Conservation (phyloP, 495 filamentous ascomycete genomes). For the Aspergillus ellipticus region DNA sequence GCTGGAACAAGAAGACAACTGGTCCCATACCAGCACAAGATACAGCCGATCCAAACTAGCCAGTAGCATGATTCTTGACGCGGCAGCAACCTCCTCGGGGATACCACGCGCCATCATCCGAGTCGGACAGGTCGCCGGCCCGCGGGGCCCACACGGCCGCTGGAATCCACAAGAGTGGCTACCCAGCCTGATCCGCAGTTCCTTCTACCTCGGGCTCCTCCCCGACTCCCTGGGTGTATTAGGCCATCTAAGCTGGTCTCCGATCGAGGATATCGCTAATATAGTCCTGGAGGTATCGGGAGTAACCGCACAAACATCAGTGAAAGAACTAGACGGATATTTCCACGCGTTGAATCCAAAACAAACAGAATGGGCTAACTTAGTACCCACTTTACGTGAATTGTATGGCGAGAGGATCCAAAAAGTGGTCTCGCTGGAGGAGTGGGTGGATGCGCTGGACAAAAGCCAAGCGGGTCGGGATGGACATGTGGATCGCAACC, state of each 20-base stretch:
- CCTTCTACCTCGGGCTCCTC: conserved; percentile 9
- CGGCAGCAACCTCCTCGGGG: conserved; percentile 28
- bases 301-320: not conserved
- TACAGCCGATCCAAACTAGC: conserved; percentile 55
- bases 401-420: conserved; percentile 15
- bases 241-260: conserved; percentile 11
- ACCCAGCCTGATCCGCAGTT: conserved; percentile 24
- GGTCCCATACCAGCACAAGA: too few species aligned
- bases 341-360: conserved; percentile 19
- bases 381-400: conserved; percentile 8
- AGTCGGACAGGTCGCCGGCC: conserved; percentile 55
- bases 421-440: conserved; percentile 11
- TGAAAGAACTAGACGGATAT: conserved; percentile 6
- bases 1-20: too few species aligned
- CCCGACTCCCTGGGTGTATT: conserved; percentile 12
- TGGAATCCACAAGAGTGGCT: conserved; percentile 39
- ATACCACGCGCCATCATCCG: conserved; percentile 44
- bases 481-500: conserved; percentile 16
- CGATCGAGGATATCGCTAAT: conserved; percentile 17
- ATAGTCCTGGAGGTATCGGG: conserved; percentile 12
- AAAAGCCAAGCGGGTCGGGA: conserved; percentile 2
- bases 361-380: conserved; percentile 2
- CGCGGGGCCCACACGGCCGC: conserved; percentile 17
- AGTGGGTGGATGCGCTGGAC: conserved; percentile 16
- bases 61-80: conserved; percentile 44